Evolutionary conservation across 805 yeast genomes (phyloP), one percentile per base, ranked within the genome.

Genomic region (Blastobotrys terrestris): DNA sequence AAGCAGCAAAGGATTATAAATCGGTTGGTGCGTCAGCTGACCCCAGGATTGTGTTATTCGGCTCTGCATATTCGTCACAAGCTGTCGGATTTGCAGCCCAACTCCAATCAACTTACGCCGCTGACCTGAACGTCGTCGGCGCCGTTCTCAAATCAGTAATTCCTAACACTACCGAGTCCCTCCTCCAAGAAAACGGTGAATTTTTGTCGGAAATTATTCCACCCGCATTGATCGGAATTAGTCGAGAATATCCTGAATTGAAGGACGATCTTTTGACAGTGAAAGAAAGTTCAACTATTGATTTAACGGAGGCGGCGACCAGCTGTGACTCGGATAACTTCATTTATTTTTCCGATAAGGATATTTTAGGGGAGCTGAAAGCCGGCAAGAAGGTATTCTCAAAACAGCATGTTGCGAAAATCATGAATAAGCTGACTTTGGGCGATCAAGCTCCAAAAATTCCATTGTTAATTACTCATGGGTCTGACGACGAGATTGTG

Each of bases 31-130:
- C 31, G 14, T 16, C 20, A 19, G 31, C 15, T 5, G 31, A 49
- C 39, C 15, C 44, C 16, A 31, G 21, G 19, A 5, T 20, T 26
- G 52, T 15, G 5, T 4, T 49, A 22, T 44, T 43, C 44, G 52
- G 52, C n/a, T 49, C 31, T 19, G 43, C 52, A 13, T 46, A 43
- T 8, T 44, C 48, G 7, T 26, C 47, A 11, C 2, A 42, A 4
- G 47, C 52, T 2, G 8, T 48, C 18, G 67, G 63, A 5, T 63
- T 65, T 66, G 65, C 66, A 39, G 62, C 62, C 2, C 57, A 60
- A 46, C 56, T 62, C 42, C 61, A 55, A 16, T 53, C 51, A 2
- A 8, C 54, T 7, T 63, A 64, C 48, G 67, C 68, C 0, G 63
- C 66, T 5, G 66, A 65, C 7, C 52, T 65, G 45, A 51, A 55